These are phyloP conservation scores for Xylariomycetidae sp. DNA, from an alignment of 2,329 filamentous ascomycete genomes.

Conservation along the genomic window DNA sequence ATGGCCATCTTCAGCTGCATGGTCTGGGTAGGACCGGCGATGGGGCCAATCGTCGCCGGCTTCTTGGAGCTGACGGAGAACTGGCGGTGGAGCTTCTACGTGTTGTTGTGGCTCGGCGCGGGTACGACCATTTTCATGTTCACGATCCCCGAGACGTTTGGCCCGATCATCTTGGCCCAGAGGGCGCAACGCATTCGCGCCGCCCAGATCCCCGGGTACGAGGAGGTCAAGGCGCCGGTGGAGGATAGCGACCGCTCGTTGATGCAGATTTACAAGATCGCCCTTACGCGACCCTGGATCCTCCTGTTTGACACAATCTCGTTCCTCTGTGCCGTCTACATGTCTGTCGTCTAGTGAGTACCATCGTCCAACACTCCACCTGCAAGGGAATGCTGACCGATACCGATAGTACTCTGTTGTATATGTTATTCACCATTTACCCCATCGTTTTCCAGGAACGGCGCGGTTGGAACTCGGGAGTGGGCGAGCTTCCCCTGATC, in stretches of 20 bases:
- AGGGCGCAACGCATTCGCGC: constrained; percentile 49
- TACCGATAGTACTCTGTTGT: too few species aligned
- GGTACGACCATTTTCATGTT: constrained; percentile 42
- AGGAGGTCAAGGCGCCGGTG: constrained; percentile 44
- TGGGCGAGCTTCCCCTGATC: constrained; percentile 46
- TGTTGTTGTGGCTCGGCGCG: constrained; percentile 39
- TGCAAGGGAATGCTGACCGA: too few species aligned
- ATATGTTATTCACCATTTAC: constrained; percentile 57
- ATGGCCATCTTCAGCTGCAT: constrained; percentile 50
- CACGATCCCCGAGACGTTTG: constrained; percentile 55
- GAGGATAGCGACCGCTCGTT: constrained; percentile 43
- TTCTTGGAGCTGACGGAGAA: constrained; percentile 51
- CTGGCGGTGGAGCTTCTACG: constrained; percentile 52
- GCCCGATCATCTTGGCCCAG: constrained; percentile 43
- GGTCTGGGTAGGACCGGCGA: constrained; percentile 44
- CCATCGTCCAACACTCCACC: too few species aligned
- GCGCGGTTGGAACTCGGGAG: constrained; percentile 49
- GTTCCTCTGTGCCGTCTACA: constrained; percentile 46
- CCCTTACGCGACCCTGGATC: constrained; percentile 48
- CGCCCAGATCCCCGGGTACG: constrained; percentile 45
- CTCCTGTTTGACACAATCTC: constrained; percentile 52
- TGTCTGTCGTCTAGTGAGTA: constrained; percentile 49
- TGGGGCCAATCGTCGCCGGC: constrained; percentile 49
- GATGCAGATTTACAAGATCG: constrained; percentile 42
- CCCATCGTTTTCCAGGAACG: constrained; percentile 49